Evolutionary conservation across 352 stramenopile species (phyloP), one percentile per base, ranked within the genome.

Genomic region (Thraustochytrium sp.): DNA sequence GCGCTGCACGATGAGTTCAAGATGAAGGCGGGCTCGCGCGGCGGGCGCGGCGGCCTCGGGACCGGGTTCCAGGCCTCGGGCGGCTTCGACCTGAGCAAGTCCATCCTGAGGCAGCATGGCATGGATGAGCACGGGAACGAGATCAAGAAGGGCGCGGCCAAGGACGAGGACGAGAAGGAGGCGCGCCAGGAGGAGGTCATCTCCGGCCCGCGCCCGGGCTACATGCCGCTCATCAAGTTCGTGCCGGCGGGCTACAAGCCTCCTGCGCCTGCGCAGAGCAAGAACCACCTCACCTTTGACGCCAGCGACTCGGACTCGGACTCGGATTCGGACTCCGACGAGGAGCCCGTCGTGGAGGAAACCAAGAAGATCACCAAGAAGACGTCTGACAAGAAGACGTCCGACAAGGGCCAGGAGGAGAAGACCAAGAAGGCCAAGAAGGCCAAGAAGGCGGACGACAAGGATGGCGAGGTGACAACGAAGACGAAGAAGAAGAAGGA

Each of bases 151-250:
- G n/a, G n/a, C 59, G 59, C 42, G 40, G 16, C 46, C 9, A 72
- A 72, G 40, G 46, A 72, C 26, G 59, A 46, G 0, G 13, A 72
- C 9, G 59, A 72, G 8, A 2, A 11, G 11, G 36, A 44, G 23
- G 59, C 34, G 0, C 26, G 46, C 16, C 5, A 38, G 34, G 59
- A 49, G 26, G 16, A 21, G 26, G 26, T 29, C 36, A 72, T 72
- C 59, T 18, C 26, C 11, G 59, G 59, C 9, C 59, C 59, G 34
- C 21, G 59, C 16, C 59, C 59, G 42, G 59, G 59, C 0, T 31
- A 72, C n/a, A 72, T 72, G 59, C 59, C 59, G 59, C 59, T 72
- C 2, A 72, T 72, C 8, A 72, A 72, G 36, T 72, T 72, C 59
- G 59, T 72, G 26, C 59, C 59, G 9, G 59, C 59, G 21, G 59